These are phyloP conservation scores for Dianthus caryophyllus DNA, from an alignment of 148 eudicot species.

Conservation along the genomic window DNA sequence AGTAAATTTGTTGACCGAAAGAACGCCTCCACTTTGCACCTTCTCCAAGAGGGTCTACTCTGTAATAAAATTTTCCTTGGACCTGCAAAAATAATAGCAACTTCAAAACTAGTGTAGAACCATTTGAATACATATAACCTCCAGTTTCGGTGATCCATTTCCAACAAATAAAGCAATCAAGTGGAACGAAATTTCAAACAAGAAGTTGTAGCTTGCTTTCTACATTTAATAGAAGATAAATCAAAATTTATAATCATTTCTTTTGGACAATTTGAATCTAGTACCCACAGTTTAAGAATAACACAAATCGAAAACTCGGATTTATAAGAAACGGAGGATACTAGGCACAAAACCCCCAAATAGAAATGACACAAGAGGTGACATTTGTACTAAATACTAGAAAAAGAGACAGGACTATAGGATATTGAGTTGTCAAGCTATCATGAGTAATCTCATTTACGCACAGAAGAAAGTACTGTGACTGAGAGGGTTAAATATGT, in stretches of 20 bases:
- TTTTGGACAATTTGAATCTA: background rate
- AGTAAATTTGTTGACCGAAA: slow-evolving; percentile 82
- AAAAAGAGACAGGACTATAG: too few species aligned
- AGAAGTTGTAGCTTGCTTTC: background rate
- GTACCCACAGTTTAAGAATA: background rate
- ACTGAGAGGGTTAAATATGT: too few species aligned
- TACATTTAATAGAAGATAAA: background rate
- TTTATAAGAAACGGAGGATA: too few species aligned
- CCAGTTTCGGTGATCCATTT: background rate
- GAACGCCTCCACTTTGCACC: slow-evolving; percentile 97
- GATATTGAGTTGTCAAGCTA: too few species aligned
- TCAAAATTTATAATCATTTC: too few species aligned
- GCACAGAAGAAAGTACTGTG: too few species aligned
- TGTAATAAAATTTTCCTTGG: slow-evolving; percentile 73
- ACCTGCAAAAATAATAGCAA: slow-evolving; percentile 36
- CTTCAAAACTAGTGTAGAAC: background rate
- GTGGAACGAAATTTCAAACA: background rate
- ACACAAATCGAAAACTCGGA: background rate
- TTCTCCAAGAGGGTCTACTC: slow-evolving; percentile 75
- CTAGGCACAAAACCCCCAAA: too few species aligned
- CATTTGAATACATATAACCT: background rate
- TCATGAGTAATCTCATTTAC: too few species aligned
- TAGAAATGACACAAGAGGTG: too few species aligned
- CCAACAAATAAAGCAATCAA: background rate
- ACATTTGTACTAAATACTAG: too few species aligned